phyloP scores from a whole-genome alignment of 352 stramenopile species.

The Pythium chondricola region DNA sequence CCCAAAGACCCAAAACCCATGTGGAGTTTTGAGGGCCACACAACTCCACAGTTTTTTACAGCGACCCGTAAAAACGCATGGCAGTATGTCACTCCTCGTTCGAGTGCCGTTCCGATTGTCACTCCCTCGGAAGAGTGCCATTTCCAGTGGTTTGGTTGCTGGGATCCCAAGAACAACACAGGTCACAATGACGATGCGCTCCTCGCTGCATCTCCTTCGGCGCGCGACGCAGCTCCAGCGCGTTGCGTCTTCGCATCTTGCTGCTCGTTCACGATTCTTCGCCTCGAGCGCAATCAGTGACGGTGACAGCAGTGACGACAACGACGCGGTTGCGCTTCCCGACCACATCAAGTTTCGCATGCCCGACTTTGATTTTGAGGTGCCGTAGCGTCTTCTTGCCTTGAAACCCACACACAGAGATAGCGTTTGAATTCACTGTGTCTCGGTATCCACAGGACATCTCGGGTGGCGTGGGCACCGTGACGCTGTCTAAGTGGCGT shows the following conservation, averaged over 20 bases:
- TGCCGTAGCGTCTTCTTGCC: too few species aligned
- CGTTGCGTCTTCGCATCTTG: background rate
- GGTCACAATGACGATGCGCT: background rate
- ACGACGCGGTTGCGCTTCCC: constrained; percentile 23
- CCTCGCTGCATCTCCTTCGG: background rate
- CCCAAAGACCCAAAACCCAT: constrained; percentile 9
- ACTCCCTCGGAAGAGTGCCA: too few species aligned
- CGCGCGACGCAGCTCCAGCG: background rate
- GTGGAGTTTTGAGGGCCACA: too few species aligned
- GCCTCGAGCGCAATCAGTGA: background rate
- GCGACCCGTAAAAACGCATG: background rate
- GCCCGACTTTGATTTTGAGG: constrained; percentile 81
- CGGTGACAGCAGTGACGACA: background rate
- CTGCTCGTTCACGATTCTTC: too few species aligned
- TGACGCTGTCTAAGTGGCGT: constrained; percentile 77
- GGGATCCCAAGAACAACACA: too few species aligned
- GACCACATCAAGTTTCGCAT: constrained; percentile 85
- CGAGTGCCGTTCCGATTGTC: constrained; percentile 1
- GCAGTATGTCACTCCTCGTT: background rate
- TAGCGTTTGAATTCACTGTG: background rate
- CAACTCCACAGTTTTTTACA: constrained; percentile 5
- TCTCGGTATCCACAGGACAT: constrained; percentile 33
- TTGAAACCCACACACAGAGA: background rate
- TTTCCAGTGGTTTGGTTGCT: too few species aligned
- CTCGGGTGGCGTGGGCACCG: constrained; percentile 36